phyloP scores from a whole-genome alignment of 164 flowering plant species.

The Piper betle region DNA sequence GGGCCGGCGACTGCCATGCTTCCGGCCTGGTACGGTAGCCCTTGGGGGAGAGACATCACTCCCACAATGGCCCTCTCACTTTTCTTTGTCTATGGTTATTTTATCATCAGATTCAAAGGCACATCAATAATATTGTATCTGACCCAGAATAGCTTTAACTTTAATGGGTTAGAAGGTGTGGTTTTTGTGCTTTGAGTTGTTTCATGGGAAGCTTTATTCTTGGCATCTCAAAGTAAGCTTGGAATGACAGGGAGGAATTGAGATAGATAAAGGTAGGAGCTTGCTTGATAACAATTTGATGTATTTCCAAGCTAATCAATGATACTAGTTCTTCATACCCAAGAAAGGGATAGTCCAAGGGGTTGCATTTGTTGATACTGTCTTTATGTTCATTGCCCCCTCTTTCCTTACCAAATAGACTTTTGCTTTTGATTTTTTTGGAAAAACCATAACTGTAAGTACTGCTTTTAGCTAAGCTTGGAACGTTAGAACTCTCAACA shows the following conservation, averaged over 20 bases:
- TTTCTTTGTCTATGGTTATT: too few species aligned
- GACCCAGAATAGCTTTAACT: not conserved
- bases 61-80: conserved; percentile 2
- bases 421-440: conserved; percentile 16
- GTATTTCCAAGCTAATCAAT: too few species aligned
- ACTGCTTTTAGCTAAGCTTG: not conserved
- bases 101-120: not conserved
- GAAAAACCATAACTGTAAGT: too few species aligned
- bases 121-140: not conserved
- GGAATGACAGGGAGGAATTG: conserved; percentile 12
- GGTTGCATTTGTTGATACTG: conserved; percentile 7
- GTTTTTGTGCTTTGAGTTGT: conserved; percentile 7
- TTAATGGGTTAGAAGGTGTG: not conserved
- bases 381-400: not conserved
- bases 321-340: conserved; percentile 30
- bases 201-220: conserved; percentile 9
- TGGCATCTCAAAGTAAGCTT: conserved; percentile 16
- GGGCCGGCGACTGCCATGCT: conserved; percentile 5
- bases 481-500: not conserved
- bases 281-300: too few species aligned
- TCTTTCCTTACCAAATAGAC: not conserved
- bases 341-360: conserved; percentile 74
- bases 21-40: conserved; percentile 2
- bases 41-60: not conserved
- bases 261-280: too few species aligned